phyloP scores from a whole-genome alignment of 345 rosid species.

The Salix udensis region DNA sequence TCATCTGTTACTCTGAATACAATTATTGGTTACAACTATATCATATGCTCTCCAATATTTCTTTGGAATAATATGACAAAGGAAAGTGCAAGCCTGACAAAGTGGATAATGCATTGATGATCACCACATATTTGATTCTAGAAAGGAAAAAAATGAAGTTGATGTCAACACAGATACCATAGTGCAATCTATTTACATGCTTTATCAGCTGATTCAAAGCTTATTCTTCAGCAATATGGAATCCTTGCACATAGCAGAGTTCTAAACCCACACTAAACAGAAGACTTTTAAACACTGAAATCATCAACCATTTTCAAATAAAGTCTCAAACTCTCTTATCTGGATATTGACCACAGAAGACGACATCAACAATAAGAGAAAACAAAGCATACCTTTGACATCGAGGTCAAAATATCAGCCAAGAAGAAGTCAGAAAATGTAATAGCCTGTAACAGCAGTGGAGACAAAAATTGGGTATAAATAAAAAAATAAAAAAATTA shows the following conservation, averaged over 20 bases:
- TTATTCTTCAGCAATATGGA: slow-evolving; percentile 1
- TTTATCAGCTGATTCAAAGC: not conserved
- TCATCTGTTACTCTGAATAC: not conserved
- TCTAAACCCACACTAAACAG: not conserved
- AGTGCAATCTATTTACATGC: not conserved
- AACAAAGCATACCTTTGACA: slow-evolving; percentile 75
- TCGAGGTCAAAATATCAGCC: slow-evolving; percentile 89
- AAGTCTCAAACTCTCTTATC: not conserved
- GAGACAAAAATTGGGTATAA: not conserved
- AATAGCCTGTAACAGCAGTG: slow-evolving; percentile 52
- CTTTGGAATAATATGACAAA: not conserved
- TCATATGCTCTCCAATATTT: not conserved
- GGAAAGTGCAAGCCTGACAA: not conserved
- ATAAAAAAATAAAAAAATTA: no score
- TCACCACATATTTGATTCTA: not conserved
- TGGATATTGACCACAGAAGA: not conserved
- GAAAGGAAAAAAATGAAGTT: not conserved
- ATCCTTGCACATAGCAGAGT: not conserved
- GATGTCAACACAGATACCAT: not conserved
- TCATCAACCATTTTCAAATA: not conserved
- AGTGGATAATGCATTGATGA: not conserved
- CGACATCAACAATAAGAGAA: not conserved
- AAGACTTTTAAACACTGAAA: not conserved
- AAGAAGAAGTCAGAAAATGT: slow-evolving; percentile 85
- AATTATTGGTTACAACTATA: not conserved